phyloP scores from a whole-genome alignment of 345 rosid species.

The Populus tremula region DNA sequence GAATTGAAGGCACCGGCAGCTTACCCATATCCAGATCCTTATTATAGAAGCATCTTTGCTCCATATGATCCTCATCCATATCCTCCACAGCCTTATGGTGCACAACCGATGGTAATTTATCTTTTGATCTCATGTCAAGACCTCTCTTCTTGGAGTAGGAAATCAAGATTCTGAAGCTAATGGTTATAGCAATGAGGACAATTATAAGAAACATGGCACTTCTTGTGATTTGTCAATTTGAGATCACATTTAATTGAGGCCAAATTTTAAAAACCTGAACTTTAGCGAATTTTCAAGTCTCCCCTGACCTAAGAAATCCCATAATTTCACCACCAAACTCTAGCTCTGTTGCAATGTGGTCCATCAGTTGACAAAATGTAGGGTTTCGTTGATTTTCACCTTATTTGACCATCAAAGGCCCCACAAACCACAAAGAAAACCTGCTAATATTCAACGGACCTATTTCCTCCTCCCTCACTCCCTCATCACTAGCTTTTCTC shows the following conservation, averaged over 20 bases:
- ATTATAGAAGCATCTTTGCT: conserved; percentile 89
- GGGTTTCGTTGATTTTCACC: not conserved
- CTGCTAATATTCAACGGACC: not conserved
- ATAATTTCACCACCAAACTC: not conserved
- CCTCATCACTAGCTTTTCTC: not conserved
- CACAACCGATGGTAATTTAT: conserved; percentile 62
- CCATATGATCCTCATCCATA: conserved; percentile 68
- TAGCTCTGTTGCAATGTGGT: not conserved
- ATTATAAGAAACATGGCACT: not conserved
- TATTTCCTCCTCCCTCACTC: not conserved
- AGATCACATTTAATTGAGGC: not conserved
- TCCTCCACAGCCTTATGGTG: conserved; percentile 74
- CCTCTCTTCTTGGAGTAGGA: too few relatives aligned
- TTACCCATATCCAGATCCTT: conserved; percentile 94
- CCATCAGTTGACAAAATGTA: not conserved
- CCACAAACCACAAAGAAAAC: not conserved
- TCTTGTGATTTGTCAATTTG: not conserved
- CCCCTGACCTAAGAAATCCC: not conserved
- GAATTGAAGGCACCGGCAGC: conserved; percentile 59
- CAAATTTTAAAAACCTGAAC: not conserved
- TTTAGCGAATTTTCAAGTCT: not conserved
- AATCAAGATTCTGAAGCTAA: too few relatives aligned
- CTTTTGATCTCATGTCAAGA: not conserved
- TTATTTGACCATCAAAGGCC: not conserved
- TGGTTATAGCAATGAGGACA: too few relatives aligned